Evolutionary conservation across 2,329 filamentous ascomycete species (phyloP), one percentile per base, ranked within the genome.

Genomic region (Cadophora gregata): DNA sequence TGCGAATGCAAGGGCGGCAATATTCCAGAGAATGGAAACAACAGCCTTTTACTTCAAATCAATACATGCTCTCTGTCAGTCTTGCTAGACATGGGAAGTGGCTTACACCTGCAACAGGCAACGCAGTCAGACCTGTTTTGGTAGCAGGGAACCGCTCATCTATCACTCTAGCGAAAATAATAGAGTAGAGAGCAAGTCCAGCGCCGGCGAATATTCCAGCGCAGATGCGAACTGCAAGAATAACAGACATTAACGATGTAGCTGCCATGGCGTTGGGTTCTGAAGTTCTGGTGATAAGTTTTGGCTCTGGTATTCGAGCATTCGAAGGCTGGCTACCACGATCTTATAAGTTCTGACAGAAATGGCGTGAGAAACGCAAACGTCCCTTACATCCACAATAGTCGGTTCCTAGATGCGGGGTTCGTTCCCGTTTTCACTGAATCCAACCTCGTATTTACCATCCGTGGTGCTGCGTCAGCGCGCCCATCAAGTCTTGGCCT

Each of bases 191-290:
- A 21, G 25, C 53, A 9, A 63, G 38, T 10, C 51, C 62, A 9
- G 27, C 62, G 3, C 36, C 38, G 5, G 51, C 62, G 50, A 63
- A 63, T 21, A 58, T 58, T 21, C 51, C 53, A 50, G 62, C 62
- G 21, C 25, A 42, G 12, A 58, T 24, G 19, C 62, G 62, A 3
- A 63, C 51, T 21, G 56, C 45, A 42, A 63, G 31, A 1, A 63
- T 58, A 10, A 58, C 19, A 16, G 42, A 27, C 21, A n/a, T 42
- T 21, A 59, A 33, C 2, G 62, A 27, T 25, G 53, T 76, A 36
- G 16, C 4, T 58, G 55, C 55, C 55, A 58, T 58, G 9, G 24
- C 27, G 33, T 19, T 21, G 21, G 27, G 7, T 27, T 58, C 4
- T 8, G 33, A 58, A 42, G 4, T 25, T 10, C 2, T 25, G 31